Conservation (phyloP, 768 basidiomycete genomes). For the Clitopilus passeckerianus region DNA sequence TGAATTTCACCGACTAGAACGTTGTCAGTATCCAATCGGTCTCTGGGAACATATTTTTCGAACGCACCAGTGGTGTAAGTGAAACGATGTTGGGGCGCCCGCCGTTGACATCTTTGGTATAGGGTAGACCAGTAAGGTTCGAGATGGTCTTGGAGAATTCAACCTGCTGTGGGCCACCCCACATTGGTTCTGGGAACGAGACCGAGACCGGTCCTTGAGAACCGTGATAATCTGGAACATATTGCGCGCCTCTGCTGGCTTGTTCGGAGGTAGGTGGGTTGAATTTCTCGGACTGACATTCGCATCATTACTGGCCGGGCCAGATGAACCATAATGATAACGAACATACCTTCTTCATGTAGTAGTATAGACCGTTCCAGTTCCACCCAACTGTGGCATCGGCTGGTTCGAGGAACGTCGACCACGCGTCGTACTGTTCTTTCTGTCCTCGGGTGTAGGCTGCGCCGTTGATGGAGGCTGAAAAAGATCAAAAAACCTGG, state of each 20-base stretch:
- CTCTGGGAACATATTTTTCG: too few relatives aligned
- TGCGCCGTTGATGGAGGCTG: constrained; percentile 45
- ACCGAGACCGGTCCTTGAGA: constrained; percentile 49
- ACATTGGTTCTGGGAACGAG: constrained; percentile 47
- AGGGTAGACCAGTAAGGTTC: constrained; percentile 41
- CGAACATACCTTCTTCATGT: constrained; percentile 37
- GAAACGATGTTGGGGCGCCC: constrained; percentile 52
- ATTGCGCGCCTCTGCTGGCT: constrained; percentile 40
- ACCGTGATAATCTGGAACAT: constrained; percentile 44
- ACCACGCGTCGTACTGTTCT: constrained; percentile 35
- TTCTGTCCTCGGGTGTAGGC: constrained; percentile 37
- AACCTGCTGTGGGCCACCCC: constrained; percentile 48
- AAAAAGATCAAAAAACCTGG: neutral
- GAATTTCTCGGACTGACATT: constrained; percentile 37
- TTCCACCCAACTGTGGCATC: constrained; percentile 23
- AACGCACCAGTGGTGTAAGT: constrained; percentile 43
- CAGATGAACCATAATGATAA: neutral
- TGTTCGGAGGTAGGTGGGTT: constrained; percentile 41
- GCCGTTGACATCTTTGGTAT: constrained; percentile 47
- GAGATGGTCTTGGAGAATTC: constrained; percentile 42
- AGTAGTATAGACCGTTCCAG: constrained; percentile 10
- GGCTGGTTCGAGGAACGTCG: constrained; percentile 27
- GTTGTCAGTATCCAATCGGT: too few relatives aligned
- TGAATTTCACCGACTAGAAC: constrained; percentile 36
- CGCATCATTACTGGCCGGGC: neutral